phyloP scores from a whole-genome alignment of 2,329 filamentous ascomycete genomes.

The Hymenoscyphus albidus region DNA sequence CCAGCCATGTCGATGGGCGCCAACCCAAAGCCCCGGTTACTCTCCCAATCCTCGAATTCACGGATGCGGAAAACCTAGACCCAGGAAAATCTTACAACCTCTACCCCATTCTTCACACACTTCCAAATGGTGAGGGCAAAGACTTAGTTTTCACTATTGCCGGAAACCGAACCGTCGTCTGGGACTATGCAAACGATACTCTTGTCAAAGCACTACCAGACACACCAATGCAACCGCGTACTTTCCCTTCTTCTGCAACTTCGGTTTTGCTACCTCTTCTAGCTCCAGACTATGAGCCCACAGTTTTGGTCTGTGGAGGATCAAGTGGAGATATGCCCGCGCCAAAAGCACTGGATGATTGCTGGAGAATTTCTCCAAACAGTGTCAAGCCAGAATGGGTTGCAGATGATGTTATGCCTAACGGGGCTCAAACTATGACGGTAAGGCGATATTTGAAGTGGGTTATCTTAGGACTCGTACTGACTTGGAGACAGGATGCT shows the following conservation, averaged over 20 bases:
- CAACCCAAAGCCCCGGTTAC: neutral
- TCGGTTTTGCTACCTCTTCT: neutral
- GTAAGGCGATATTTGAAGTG: neutral
- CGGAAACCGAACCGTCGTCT: slow-evolving; percentile 2
- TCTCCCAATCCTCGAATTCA: slow-evolving; percentile 4
- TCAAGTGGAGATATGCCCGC: neutral
- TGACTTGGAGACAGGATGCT: neutral
- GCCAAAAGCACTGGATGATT: neutral
- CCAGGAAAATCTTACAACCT: slow-evolving; percentile 3
- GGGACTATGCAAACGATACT: neutral
- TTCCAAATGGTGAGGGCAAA: neutral
- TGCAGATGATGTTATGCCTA: neutral
- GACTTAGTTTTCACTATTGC: slow-evolving; percentile 1
- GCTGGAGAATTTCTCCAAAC: neutral
- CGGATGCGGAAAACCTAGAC: neutral
- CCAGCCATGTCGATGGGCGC: neutral
- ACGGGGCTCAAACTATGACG: neutral
- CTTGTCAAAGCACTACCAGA: neutral
- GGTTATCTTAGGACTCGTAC: neutral
- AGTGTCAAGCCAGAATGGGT: neutral
- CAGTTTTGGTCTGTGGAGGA: neutral
- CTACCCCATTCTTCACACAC: neutral
- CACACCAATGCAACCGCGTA: neutral
- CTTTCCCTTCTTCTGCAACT: neutral
- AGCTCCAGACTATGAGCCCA: neutral